Percentiles rank a stretch among this genome's conserved stretches.
Evolutionary conservation across 1,284 basidiomycete species (phyloP).

Genomic region (Heterobasidion annosum): DNA sequence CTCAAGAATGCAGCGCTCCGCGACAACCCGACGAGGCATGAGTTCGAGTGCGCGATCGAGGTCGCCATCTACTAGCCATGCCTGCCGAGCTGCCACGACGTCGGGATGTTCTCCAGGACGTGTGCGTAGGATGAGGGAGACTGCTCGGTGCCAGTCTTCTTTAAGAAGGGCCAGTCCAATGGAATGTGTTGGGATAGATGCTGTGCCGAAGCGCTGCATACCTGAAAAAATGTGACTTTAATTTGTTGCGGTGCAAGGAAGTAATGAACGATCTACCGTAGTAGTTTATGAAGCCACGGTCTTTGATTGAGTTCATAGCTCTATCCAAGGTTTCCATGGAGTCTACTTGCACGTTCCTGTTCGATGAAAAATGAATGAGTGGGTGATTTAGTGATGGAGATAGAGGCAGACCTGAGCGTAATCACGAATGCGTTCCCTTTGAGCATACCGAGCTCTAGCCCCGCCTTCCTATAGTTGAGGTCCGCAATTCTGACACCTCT

Average conservation of each 20-base stretch:
- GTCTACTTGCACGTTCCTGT: constrained; percentile 76
- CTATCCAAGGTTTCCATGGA: constrained; percentile 64
- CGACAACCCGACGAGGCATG: constrained; percentile 86
- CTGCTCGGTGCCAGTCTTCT: constrained; percentile 84
- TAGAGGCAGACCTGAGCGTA: constrained; percentile 66
- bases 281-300: constrained; percentile 94
- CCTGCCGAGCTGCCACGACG: constrained; percentile 67
- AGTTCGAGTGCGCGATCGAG: constrained; percentile 68
- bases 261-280: constrained; percentile 55
- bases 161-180: constrained; percentile 88
- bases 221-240: constrained; percentile 33
- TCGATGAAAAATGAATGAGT: background rate
- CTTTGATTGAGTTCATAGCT: constrained; percentile 76
- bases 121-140: constrained; percentile 74
- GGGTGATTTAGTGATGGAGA: background rate
- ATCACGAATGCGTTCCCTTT: constrained; percentile 96
- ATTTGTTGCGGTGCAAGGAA: constrained; percentile 1
- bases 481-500: constrained; percentile 87
- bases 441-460: constrained; percentile 88
- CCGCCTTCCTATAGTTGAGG: constrained; percentile 73
- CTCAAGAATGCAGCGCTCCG: constrained; percentile 88
- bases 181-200: constrained; percentile 89
- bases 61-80: constrained; percentile 77
- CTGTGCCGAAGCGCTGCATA: constrained; percentile 99
- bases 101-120: constrained; percentile 89